These are phyloP conservation scores for Pichia sp. DNA, from an alignment of 1,139 yeast species.

Conservation along the genomic window DNA sequence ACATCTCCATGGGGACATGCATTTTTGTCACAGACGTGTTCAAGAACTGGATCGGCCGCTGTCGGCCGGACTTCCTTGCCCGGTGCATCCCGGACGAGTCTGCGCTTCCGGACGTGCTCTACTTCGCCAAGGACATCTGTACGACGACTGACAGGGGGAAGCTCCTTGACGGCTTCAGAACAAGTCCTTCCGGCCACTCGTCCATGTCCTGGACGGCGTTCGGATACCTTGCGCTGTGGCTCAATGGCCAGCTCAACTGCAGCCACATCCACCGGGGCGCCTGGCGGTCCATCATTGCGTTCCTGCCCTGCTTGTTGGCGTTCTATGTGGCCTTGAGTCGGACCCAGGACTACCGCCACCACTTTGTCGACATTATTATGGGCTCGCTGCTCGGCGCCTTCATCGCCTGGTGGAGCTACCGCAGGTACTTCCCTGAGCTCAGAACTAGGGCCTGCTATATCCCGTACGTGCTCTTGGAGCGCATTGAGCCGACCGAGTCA, in stretches of 20 bases:
- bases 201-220: slow-evolving; percentile 65
- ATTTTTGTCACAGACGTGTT: slow-evolving; percentile 58
- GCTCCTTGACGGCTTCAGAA: slow-evolving; percentile 65
- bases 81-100: slow-evolving; percentile 53
- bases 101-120: slow-evolving; percentile 36
- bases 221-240: slow-evolving; percentile 59
- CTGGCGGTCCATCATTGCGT: slow-evolving; percentile 34
- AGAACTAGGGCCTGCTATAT: slow-evolving; percentile 25
- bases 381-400: slow-evolving; percentile 52
- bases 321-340: slow-evolving; percentile 54
- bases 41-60: slow-evolving; percentile 74
- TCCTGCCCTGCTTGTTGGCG: slow-evolving; percentile 40
- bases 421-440: slow-evolving; percentile 37
- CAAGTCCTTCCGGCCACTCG: slow-evolving; percentile 82
- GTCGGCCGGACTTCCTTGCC: slow-evolving; percentile 73
- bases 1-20: slow-evolving; percentile 47
- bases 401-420: slow-evolving; percentile 47
- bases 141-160: slow-evolving; percentile 34
- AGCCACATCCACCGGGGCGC: slow-evolving; percentile 35
- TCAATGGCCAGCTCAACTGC: slow-evolving; percentile 49
- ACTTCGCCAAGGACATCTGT: slow-evolving; percentile 51
- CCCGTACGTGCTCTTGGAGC: slow-evolving; percentile 24
- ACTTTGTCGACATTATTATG: slow-evolving; percentile 58
- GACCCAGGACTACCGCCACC: slow-evolving; percentile 74
- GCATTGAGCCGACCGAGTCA: slow-evolving; percentile 4